Percentiles rank a stretch among this genome's conserved stretches.
These are phyloP conservation scores for Trametes cinnabarina DNA, from an alignment of 768 basidiomycete species.

Conservation along the genomic window DNA sequence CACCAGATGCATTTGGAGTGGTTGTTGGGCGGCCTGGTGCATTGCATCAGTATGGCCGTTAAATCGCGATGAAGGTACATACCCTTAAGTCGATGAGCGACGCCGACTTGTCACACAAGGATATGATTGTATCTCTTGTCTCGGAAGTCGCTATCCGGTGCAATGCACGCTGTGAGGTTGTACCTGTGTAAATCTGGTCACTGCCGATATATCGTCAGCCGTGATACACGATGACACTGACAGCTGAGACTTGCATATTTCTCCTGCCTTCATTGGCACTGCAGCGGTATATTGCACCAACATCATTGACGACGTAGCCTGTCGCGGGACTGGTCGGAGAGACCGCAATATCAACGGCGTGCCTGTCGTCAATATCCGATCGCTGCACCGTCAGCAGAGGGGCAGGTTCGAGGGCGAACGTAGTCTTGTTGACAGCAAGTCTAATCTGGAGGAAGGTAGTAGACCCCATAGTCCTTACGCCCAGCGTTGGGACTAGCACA, in stretches of 20 bases:
- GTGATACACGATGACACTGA: background rate
- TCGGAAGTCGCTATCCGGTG: constrained; percentile 50
- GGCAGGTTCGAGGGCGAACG: background rate
- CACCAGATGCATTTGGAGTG: constrained; percentile 36
- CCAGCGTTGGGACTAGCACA: constrained; percentile 12
- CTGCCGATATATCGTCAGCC: background rate
- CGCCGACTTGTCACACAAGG: constrained; percentile 46
- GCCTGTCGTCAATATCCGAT: constrained; percentile 16
- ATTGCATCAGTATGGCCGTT: background rate
- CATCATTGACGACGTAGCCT: constrained; percentile 46
- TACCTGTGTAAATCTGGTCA: background rate
- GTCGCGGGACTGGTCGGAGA: background rate
- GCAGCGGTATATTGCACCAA: constrained; percentile 51
- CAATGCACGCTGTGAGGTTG: constrained; percentile 35
- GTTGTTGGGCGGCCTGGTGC: background rate
- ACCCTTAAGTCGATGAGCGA: constrained; percentile 58
- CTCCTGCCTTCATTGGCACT: constrained; percentile 36
- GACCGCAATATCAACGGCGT: constrained; percentile 21
- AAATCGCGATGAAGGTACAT: constrained; percentile 10
- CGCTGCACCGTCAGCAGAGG: constrained; percentile 16
- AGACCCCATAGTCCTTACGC: constrained; percentile 22
- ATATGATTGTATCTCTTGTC: constrained; percentile 38
- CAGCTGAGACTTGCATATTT: constrained; percentile 39
- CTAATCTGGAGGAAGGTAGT: constrained; percentile 7
- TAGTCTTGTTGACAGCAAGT: background rate